Base-by-base conservation (phyloP, 148 eudicot species). In the Tetragonia tetragonoides region DNA sequence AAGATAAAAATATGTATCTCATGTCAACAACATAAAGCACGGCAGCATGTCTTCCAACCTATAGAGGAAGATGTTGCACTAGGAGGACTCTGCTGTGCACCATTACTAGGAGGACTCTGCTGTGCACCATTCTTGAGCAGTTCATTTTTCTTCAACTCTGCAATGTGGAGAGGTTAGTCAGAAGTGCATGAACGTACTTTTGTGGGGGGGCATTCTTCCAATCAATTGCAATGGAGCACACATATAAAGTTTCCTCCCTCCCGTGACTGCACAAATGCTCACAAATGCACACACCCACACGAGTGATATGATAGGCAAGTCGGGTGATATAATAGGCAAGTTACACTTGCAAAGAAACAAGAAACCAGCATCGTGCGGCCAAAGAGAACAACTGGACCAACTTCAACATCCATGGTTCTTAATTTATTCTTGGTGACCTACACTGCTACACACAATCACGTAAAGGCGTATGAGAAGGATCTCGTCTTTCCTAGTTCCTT, bases 131-230 rank as follows among this genome's bases (percentile, higher is more conserved):
- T 88, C 81, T 91, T 95, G 85, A 81, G 80, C 69, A 75, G 78
- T 88, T 92, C 89, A 78, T 81, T 86, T 80, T 86, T 92, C 90
- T 88, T 92, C 83, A 88, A 95, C 62, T 92, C 97, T 95, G 86
- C 75, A 86, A 78, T 7, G 20, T 7, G 44, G 44, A 68, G 67
- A 49, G 11, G 64, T 77, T 47, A 66, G 47, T 37, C 56, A 68
- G 16, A 67, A 18, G 7, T 44, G 28, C 57, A 20, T 38, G 8
- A 28, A 6, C 5, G 42, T 14, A 15, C 44, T 69, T 2, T 34
- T 62, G 1, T 16, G 15, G 10, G 39, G 67, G 38, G 20, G 24
- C 47, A 20, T 37, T 21, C 14, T 46, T 41, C 15, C 1, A 44
- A 11, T 17, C 10, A 57, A 49, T 49, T 49, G 23, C 41, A 38